Evolutionary conservation across 352 stramenopile species (phyloP).

Genomic region (Globisporangium heterothallicum): DNA sequence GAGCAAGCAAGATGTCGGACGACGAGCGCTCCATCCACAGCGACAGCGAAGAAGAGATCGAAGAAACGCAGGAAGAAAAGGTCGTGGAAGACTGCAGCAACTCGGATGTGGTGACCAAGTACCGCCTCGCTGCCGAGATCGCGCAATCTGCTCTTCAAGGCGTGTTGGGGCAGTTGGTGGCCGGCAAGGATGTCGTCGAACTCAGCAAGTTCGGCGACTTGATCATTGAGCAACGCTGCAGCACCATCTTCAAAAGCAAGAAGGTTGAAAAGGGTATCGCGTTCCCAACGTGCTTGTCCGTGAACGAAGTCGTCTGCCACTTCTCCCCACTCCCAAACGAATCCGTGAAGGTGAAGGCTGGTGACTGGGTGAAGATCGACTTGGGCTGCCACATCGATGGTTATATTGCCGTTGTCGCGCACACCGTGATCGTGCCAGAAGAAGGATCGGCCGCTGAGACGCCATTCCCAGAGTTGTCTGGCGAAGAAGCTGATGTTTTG

Average conservation of each 20-base stretch:
- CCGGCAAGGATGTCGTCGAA: slow-evolving; percentile 94
- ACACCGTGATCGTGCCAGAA: slow-evolving; percentile 94
- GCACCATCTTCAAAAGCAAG: slow-evolving; percentile 96
- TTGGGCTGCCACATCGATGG: slow-evolving; percentile 99
- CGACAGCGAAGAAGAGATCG: slow-evolving; percentile 75
- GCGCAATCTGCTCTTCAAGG: slow-evolving; percentile 95
- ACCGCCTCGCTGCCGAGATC: slow-evolving; percentile 98
- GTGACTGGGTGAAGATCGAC: slow-evolving; percentile 93
- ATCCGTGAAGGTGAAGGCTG: slow-evolving; percentile 66
- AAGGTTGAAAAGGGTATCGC: slow-evolving; percentile 98
- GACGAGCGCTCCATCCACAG: slow-evolving; percentile 46
- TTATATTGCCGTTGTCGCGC: slow-evolving; percentile 97
- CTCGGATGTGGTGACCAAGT: slow-evolving; percentile 95
- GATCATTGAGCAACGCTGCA: slow-evolving; percentile 75
- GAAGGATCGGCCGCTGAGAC: slow-evolving; percentile 57
- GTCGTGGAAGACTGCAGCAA: slow-evolving; percentile 82
- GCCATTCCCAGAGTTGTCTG: slow-evolving; percentile 53
- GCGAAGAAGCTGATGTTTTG: slow-evolving; percentile 92
- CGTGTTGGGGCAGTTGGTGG: slow-evolving; percentile 91
- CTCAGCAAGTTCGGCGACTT: slow-evolving; percentile 92
- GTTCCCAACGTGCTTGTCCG: slow-evolving; percentile 98
- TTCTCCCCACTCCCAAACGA: slow-evolving; percentile 93
- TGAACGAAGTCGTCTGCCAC: slow-evolving; percentile 99
- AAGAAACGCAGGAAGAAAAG: slow-evolving; percentile 49
- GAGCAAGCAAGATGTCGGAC: slow-evolving; percentile 30